Evolutionary conservation across 306 rosid genomes (phyloP), one percentile per base, ranked within the genome.

Genomic region (Senna tora): DNA sequence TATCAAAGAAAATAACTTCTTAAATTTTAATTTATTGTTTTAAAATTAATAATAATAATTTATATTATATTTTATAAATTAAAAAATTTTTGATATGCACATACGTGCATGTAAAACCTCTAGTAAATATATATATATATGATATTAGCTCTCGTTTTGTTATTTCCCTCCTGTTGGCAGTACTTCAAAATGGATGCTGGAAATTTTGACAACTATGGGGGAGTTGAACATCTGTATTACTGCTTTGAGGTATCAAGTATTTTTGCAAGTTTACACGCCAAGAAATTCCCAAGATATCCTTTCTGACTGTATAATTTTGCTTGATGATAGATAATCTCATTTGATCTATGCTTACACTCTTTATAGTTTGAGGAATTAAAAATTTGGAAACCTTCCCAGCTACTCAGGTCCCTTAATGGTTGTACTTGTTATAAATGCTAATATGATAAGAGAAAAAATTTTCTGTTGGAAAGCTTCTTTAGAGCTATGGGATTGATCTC

Each of bases 141-240:
- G 57, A 46, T 64, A 74, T 72, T 61, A 38, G 21, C 66, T 30
- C 28, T 25, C 25, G 15, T 58, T 46, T 32, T 58, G 25, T 38
- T 61, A 60, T 71, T 62, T 50, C 10, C 30, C 46, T 38, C 60
- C 28, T 80, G 59, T 74, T 80, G 77, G 61, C 91, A 94, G 99
- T 94, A 94, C 88, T 94, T 89, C 90, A 89, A 89, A 76, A 91
- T 91, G 99, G 92, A 85, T 84, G 87, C 89, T 11, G 76, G 77
- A 67, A 89, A 86, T 78, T 86, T 83, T n/a, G 93, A 89, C 64
- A 75, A 86, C 70, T 85, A 75, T 75, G 99, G 96, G 62, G 99
- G 96, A 79, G 87, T 94, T 70, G 95, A 94, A 2, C 99, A 94
- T 85, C 90, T 94, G 56, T 81, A 75, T 41, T 94, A 91, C 73